These are phyloP conservation scores for Termitomyces eurrhizus DNA, from an alignment of 768 basidiomycete species.

Conservation along the genomic window DNA sequence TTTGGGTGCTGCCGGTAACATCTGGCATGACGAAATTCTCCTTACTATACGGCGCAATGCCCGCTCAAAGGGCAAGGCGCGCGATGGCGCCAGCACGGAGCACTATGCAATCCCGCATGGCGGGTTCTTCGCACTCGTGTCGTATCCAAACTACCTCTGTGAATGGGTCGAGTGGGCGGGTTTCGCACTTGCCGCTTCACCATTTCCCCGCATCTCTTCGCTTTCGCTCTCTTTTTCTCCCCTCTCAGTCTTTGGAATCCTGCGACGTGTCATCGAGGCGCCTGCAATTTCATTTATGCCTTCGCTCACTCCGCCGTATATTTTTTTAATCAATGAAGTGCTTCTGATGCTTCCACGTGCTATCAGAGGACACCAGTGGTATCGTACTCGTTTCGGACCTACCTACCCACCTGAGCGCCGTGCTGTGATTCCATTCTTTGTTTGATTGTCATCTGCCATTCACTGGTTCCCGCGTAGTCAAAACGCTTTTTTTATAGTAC, in stretches of 20 bases:
- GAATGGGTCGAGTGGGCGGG: constrained; percentile 96
- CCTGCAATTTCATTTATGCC: constrained; percentile 35
- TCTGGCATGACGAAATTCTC: constrained; percentile 88
- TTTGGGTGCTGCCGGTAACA: constrained; percentile 71
- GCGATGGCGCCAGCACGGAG: constrained; percentile 14
- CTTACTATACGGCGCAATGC: constrained; percentile 74
- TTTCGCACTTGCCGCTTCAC: constrained; percentile 74
- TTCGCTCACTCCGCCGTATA: constrained; percentile 65
- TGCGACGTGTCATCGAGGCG: background rate
- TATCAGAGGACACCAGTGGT: constrained; percentile 83
- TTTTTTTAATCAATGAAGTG: constrained; percentile 75
- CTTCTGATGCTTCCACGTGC: constrained; percentile 79
- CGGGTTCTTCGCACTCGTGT: constrained; percentile 70
- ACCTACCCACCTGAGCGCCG: constrained; percentile 76
- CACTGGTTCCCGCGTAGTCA: background rate
- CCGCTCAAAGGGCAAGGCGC: constrained; percentile 28
- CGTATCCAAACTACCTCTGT: constrained; percentile 91
- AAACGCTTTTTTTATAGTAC: background rate
- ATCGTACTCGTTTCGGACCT: constrained; percentile 67
- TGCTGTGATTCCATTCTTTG: constrained; percentile 73
- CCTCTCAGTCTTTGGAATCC: constrained; percentile 17
- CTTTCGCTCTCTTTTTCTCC: constrained; percentile 15
- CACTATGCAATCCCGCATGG: constrained; percentile 68
- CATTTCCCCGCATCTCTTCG: constrained; percentile 29
- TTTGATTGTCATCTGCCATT: background rate